Percentiles rank a stretch among this genome's conserved stretches.
phyloP scores from a whole-genome alignment of 129 eudicot species.

The Pseudognaphalium luteoalbum region DNA sequence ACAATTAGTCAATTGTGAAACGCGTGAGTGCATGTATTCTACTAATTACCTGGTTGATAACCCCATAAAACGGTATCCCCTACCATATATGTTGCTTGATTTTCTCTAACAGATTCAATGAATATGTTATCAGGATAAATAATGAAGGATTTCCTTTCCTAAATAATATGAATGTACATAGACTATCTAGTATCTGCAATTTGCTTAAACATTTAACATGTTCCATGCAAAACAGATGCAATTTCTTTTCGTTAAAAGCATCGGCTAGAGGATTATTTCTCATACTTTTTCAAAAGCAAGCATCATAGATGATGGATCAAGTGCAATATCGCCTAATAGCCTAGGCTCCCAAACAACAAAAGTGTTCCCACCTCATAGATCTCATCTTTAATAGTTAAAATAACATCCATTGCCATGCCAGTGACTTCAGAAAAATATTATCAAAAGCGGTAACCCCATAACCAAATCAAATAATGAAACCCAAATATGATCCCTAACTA shows the following conservation, averaged over 20 bases:
- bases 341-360: background rate
- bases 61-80: background rate
- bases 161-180: background rate
- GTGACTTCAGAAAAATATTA: background rate
- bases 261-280: background rate
- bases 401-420: background rate
- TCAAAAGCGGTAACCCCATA: too few species aligned
- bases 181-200: background rate
- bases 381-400: background rate
- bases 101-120: background rate
- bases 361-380: background rate
- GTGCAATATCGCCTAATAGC: too few species aligned
- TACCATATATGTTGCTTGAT: background rate
- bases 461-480: too few species aligned
- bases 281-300: background rate
- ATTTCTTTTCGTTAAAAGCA: background rate
- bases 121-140: background rate
- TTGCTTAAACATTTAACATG: background rate
- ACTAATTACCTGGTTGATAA: background rate
- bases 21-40: background rate
- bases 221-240: background rate
- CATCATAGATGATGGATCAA: background rate
- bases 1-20: background rate
- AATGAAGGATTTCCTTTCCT: background rate
- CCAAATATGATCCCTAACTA: too few species aligned